These are phyloP conservation scores for Lactuca saligna DNA, from an alignment of 129 eudicot species.

Conservation along the genomic window DNA sequence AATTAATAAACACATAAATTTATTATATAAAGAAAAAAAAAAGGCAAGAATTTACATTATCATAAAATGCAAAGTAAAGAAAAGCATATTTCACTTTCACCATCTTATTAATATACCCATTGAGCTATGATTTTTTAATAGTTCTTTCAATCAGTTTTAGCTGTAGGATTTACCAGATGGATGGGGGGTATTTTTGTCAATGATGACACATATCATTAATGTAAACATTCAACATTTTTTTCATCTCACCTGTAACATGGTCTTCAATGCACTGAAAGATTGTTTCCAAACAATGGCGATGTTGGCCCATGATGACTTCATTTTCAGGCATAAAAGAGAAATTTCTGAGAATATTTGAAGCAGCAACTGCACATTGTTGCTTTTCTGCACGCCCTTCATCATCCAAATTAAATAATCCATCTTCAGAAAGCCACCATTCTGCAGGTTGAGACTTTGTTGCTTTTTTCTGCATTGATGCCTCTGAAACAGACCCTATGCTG, in stretches of 20 bases:
- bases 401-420: constrained; percentile 87
- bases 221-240: neutral
- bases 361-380: constrained; percentile 98
- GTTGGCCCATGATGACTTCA: constrained; percentile 94
- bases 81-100: neutral
- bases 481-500: constrained; percentile 60
- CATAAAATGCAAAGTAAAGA: too few relatives aligned
- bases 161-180: too few relatives aligned
- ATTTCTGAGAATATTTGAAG: constrained; percentile 90
- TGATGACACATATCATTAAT: constrained; percentile 1
- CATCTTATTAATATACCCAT: neutral
- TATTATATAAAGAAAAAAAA: neutral
- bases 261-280: constrained; percentile 92
- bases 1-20: neutral
- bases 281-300: constrained; percentile 94
- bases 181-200: neutral
- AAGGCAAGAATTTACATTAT: neutral
- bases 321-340: constrained; percentile 97
- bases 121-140: too few relatives aligned
- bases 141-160: too few relatives aligned
- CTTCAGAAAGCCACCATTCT: constrained; percentile 96
- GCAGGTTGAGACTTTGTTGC: constrained; percentile 50
- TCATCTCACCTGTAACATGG: constrained; percentile 64
- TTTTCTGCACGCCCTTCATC: constrained; percentile 95
- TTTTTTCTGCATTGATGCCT: constrained; percentile 59